phyloP scores from a whole-genome alignment of 116 monocot genomes.

The Thalassia testudinum region DNA sequence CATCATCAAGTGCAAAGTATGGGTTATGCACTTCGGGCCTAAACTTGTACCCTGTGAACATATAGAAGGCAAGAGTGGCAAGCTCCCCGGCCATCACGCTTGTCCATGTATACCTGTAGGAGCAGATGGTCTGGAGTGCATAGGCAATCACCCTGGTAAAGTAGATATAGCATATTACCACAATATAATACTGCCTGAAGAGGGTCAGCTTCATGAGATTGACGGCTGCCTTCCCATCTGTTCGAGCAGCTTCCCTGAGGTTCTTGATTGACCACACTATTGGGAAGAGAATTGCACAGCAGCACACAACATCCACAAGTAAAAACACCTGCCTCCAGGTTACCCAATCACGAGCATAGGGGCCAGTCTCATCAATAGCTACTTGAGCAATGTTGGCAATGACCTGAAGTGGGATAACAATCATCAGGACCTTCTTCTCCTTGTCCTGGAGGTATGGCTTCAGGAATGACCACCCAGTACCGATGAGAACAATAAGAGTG shows the following conservation, averaged over 20 bases:
- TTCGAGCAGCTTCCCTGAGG: slow-evolving; percentile 39
- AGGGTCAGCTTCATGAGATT: slow-evolving; percentile 46
- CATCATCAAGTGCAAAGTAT: slow-evolving; percentile 48
- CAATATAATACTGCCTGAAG: slow-evolving; percentile 53
- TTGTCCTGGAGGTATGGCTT: slow-evolving; percentile 46
- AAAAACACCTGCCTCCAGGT: slow-evolving; percentile 51
- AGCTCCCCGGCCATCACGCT: slow-evolving; percentile 36
- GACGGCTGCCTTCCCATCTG: slow-evolving; percentile 53
- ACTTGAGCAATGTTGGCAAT: slow-evolving; percentile 48
- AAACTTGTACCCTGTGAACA: slow-evolving; percentile 52
- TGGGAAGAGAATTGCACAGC: slow-evolving; percentile 58
- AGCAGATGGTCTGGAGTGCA: slow-evolving; percentile 34
- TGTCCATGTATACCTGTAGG: slow-evolving; percentile 46
- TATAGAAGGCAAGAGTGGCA: slow-evolving; percentile 44
- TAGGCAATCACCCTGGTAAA: slow-evolving; percentile 57
- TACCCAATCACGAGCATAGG: slow-evolving; percentile 22
- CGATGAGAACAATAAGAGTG: slow-evolving; percentile 42
- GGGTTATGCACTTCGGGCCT: slow-evolving; percentile 40
- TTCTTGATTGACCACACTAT: slow-evolving; percentile 56
- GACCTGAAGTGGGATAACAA: slow-evolving; percentile 54
- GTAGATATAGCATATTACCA: slow-evolving; percentile 60
- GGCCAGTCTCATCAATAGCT: slow-evolving; percentile 32
- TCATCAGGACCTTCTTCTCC: slow-evolving; percentile 59
- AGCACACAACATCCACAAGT: slow-evolving; percentile 48
- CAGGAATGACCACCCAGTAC: slow-evolving; percentile 55